Base-by-base conservation (phyloP, 2,329 filamentous ascomycete species). In the Westerdykella aurantiaca region DNA sequence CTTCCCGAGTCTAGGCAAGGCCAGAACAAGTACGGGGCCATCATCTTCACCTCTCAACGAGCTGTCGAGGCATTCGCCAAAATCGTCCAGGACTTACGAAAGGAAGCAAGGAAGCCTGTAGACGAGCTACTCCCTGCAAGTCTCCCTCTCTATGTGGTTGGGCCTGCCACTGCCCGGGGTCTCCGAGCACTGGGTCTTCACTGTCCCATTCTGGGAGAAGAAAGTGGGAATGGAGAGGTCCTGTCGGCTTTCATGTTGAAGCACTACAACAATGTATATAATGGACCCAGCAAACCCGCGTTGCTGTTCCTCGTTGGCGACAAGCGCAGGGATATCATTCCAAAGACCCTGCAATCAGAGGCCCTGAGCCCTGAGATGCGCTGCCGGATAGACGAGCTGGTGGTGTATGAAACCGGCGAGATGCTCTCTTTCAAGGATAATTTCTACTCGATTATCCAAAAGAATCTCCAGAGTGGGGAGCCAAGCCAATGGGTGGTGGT, bases 251-350 rank as follows among this genome's bases (percentile, higher is more conserved):
- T 83, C 59, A 96, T 98, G 42, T 73, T 95, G 5, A 69, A 81
- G 2, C 85, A 95, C 62, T 95, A 95, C 60, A 79, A 77, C 42
- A 45, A 46, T 6, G 48, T 73, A 10, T 57, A 66, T 42, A 58
- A 56, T 23, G 53, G 53, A 45, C 42, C 57, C 6, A 38, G 43
- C 12, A 80, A 81, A 55, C 81, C 77, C 0, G 78, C 85, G 0
- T 66, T 97, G 5, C 71, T 97, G 1, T 98, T 97, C 64, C 77
- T 94, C 12, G 89, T 95, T 0, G 93, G 93, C 16, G 91, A 96
- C 63, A 86, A 90, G 62, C 79, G 89, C 43, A 75, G 93, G 37
- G 93, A 97, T 63, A 81, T 95, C 52, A 95, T 98, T 50, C 90
- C 93, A 1, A 86, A 79, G 55, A 88, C 80, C 1, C 71, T 97